These are phyloP conservation scores for Stephanodiscus minutulus DNA, from an alignment of 108 stramenopile species.

Conservation along the genomic window DNA sequence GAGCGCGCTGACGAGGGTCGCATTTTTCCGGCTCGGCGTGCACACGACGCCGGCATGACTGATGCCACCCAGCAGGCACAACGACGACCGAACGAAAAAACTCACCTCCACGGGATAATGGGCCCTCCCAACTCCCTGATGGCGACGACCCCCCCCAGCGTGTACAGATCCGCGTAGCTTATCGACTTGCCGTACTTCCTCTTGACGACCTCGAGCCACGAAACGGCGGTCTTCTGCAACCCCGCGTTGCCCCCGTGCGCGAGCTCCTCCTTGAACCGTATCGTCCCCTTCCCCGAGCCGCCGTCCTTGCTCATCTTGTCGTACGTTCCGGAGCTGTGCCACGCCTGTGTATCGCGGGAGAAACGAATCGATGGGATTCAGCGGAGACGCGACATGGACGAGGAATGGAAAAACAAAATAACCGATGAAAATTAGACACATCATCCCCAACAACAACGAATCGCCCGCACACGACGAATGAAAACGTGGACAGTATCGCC, in stretches of 20 bases:
- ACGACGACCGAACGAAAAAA: too few species aligned
- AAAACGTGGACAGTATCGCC: neutral
- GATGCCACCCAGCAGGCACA: neutral
- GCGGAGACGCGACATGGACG: too few species aligned
- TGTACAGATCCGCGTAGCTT: slow-evolving; percentile 87
- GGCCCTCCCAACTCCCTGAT: slow-evolving; percentile 70
- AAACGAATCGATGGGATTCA: neutral
- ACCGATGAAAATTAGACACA: too few species aligned
- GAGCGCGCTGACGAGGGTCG: too few species aligned
- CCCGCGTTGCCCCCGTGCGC: slow-evolving; percentile 79
- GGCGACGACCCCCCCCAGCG: slow-evolving; percentile 75
- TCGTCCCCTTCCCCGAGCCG: slow-evolving; percentile 62
- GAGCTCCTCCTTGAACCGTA: slow-evolving; percentile 76
- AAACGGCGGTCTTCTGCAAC: slow-evolving; percentile 57
- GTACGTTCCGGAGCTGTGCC: slow-evolving; percentile 82
- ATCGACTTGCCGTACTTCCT: slow-evolving; percentile 61
- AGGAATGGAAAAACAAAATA: too few species aligned
- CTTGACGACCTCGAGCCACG: slow-evolving; percentile 68
- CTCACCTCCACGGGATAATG: slow-evolving; percentile 53
- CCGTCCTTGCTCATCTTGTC: slow-evolving; percentile 58
- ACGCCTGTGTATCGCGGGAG: slow-evolving; percentile 29
- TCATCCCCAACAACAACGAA: too few species aligned
- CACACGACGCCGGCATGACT: neutral
- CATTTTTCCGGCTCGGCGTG: neutral
- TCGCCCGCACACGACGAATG: too few species aligned